Base-by-base conservation (phyloP, 2,329 filamentous ascomycete species). In the Ascochyta rabiei region DNA sequence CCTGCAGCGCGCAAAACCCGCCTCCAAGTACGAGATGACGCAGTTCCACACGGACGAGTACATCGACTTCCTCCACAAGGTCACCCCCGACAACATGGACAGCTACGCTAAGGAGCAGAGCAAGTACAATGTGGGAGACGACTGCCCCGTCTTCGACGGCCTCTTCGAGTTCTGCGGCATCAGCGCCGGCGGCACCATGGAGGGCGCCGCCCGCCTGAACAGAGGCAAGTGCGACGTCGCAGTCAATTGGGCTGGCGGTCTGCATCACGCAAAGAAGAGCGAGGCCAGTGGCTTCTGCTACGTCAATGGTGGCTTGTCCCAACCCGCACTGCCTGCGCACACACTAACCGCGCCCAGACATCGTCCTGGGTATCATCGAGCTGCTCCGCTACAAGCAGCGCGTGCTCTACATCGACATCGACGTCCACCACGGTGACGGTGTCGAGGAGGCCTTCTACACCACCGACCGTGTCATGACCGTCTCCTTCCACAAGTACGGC, bases 71-170 rank as follows among this genome's bases (percentile, higher is more conserved):
- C 79, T 89, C 38, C 84, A 85, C 59, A 96, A 96, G 68, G 95
- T 99, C 50, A 98, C 95, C 0, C 96, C 95, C 1, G 95, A 99
- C 79, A 99, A 99, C 74, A 98, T 98, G 91, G 96, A 99, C 66
- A 85, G 85, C 62, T 98, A 91, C 72, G 85, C 88, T 65, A 90
- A 93, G 67, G 95, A 99, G 75, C 93, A 98, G 75, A 89, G 90
- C 85, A 86, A 81, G 77, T 81, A 88, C 76, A 89, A 89, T 57
- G 86, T 89, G 51, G 86, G 86, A 48, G 86, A 81, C 53, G 80
- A 82, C 57, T 82, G 80, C 63, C 86, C 86, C 1, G 86, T 89
- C 0, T 89, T 89, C 57, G 86, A 89, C 63, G 86, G 86, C 15
- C 77, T 89, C 15, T 89, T 89, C 59, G 86, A 89, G 68, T 89